These are phyloP conservation scores for Silene conica DNA, from an alignment of 148 eudicot genomes.

Conservation along the genomic window DNA sequence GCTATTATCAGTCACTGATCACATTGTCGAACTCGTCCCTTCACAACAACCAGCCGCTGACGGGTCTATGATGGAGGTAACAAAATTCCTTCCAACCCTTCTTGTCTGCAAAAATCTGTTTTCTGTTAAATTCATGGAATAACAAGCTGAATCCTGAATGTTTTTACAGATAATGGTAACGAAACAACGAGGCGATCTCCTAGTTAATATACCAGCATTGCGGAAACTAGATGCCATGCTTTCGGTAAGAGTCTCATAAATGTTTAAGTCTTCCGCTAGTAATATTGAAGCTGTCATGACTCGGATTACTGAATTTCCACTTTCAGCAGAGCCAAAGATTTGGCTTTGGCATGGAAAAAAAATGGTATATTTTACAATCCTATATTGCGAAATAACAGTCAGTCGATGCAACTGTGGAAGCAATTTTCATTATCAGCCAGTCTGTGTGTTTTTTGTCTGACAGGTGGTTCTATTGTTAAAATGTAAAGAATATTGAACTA, in stretches of 20 bases:
- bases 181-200: slow-evolving; percentile 71
- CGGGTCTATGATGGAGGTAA: slow-evolving; percentile 80
- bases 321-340: no score
- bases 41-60: slow-evolving; percentile 60
- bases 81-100: neutral
- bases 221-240: slow-evolving; percentile 86
- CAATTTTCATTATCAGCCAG: no score
- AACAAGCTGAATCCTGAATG: neutral
- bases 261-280: neutral
- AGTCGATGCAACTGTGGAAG: no score
- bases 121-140: neutral
- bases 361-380: no score
- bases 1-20: slow-evolving; percentile 86
- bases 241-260: slow-evolving; percentile 45
- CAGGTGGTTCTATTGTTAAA: neutral
- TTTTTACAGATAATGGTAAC: slow-evolving; percentile 70
- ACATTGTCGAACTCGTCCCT: slow-evolving; percentile 82
- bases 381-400: no score
- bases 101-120: neutral
- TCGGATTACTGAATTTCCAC: no score
- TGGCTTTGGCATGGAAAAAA: no score
- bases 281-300: neutral
- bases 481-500: neutral
- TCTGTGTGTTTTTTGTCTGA: neutral
- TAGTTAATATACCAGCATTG: slow-evolving; percentile 72